Evolutionary conservation across 305 asterid species (phyloP).

Genomic region (Fraxinus greggii): DNA sequence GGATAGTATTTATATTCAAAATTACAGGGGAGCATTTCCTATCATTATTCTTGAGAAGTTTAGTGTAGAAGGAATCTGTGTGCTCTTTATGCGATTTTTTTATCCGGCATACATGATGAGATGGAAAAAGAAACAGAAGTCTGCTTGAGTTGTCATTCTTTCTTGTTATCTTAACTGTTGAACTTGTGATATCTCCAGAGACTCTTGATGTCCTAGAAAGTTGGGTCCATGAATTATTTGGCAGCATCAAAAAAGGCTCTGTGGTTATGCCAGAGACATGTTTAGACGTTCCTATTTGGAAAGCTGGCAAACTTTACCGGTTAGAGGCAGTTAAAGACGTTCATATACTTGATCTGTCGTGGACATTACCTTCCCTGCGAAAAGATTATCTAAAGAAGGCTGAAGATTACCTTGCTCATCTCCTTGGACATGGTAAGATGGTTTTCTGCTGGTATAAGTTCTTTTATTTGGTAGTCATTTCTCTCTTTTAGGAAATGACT

Average conservation of each 20-base stretch:
- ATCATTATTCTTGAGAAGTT: not conserved
- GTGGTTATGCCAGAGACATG: slow-evolving; percentile 45
- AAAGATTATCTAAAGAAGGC: slow-evolving; percentile 81
- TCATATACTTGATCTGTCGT: slow-evolving; percentile 81
- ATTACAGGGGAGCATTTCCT: not conserved
- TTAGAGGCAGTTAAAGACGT: slow-evolving; percentile 93
- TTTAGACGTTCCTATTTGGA: slow-evolving; percentile 71
- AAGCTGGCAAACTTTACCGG: slow-evolving; percentile 75
- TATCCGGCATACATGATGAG: not conserved
- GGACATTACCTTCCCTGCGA: slow-evolving; percentile 88
- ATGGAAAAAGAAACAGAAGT: slow-evolving; percentile 5
- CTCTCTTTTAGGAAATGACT: not conserved
- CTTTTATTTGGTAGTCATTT: not conserved
- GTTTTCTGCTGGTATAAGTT: slow-evolving; percentile 20
- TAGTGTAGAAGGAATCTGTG: slow-evolving; percentile 2
- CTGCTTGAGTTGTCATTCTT: not conserved
- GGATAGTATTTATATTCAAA: not conserved
- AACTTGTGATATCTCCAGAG: slow-evolving; percentile 58
- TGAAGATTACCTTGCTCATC: slow-evolving; percentile 93
- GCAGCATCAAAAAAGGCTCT: slow-evolving; percentile 64
- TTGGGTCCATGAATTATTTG: slow-evolving; percentile 83
- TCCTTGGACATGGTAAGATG: slow-evolving; percentile 90
- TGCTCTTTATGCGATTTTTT: not conserved
- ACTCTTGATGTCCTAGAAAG: slow-evolving; percentile 79
- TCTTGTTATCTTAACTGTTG: slow-evolving; percentile 26